A percentile compares a stretch with the other conserved stretches of the same genome.
Evolutionary conservation across 169 alveolate genomes (phyloP).

Genomic region (Plasmodium malariae): DNA sequence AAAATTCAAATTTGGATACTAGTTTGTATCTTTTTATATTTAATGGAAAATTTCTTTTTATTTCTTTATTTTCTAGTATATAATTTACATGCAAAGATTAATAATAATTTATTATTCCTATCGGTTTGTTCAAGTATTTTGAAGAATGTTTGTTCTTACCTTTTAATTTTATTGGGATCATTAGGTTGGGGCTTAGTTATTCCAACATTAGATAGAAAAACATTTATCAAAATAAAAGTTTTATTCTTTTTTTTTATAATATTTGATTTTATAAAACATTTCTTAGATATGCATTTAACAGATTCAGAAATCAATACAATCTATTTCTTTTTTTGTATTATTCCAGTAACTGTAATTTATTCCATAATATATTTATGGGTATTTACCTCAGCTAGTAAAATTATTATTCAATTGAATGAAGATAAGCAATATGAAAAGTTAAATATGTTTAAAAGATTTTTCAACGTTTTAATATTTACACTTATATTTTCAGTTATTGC

Average conservation of each 20-base stretch:
- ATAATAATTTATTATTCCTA: slow-evolving; percentile 51
- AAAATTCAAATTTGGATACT: slow-evolving; percentile 75
- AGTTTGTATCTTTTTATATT: slow-evolving; percentile 65
- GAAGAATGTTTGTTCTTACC: slow-evolving; percentile 74
- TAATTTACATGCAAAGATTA: slow-evolving; percentile 52
- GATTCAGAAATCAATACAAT: slow-evolving; percentile 56
- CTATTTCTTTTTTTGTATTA: slow-evolving; percentile 49
- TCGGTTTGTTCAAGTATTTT: slow-evolving; percentile 68
- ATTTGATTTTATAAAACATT: slow-evolving; percentile 76
- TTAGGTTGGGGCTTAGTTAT: slow-evolving; percentile 78
- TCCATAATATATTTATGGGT: slow-evolving; percentile 71
- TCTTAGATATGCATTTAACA: slow-evolving; percentile 63
- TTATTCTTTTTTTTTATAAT: slow-evolving; percentile 70
- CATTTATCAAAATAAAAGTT: slow-evolving; percentile 65
- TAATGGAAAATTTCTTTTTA: slow-evolving; percentile 51
- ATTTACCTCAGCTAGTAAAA: slow-evolving; percentile 73
- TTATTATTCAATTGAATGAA: slow-evolving; percentile 75
- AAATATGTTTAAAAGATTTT: slow-evolving; percentile 75
- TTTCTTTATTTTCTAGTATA: slow-evolving; percentile 59
- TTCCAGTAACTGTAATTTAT: slow-evolving; percentile 56
- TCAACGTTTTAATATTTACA: slow-evolving; percentile 73
- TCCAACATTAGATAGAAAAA: slow-evolving; percentile 70
- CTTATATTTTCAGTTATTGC: slow-evolving; percentile 64
- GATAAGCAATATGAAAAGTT: slow-evolving; percentile 77
- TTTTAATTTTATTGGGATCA: slow-evolving; percentile 72